These are phyloP conservation scores for Caloboletus firmus DNA, from an alignment of 1,284 basidiomycete genomes.

Conservation along the genomic window DNA sequence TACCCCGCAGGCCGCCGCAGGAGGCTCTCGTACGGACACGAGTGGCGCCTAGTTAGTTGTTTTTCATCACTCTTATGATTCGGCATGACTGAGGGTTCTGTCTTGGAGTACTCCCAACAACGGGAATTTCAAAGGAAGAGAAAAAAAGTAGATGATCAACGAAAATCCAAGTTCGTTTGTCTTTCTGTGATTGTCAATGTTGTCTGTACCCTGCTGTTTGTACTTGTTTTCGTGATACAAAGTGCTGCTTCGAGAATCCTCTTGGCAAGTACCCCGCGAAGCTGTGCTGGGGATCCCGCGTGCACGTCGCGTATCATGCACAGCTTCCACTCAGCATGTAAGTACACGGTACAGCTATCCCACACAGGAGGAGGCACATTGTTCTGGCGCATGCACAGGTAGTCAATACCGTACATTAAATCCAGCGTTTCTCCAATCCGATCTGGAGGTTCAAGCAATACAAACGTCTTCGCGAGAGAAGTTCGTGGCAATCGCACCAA, in stretches of 20 bases:
- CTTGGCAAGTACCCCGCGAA: neutral
- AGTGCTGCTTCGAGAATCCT: neutral
- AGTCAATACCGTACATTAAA: neutral
- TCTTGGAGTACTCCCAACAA: neutral
- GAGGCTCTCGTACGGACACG: neutral
- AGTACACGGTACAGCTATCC: too few species aligned
- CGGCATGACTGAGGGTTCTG: neutral
- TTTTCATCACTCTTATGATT: neutral
- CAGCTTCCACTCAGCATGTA: neutral
- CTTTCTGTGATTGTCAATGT: neutral
- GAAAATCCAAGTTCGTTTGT: neutral
- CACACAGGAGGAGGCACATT: neutral
- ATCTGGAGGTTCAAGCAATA: neutral
- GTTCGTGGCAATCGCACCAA: neutral
- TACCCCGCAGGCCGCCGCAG: too few species aligned
- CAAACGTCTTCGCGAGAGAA: neutral
- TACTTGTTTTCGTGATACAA: neutral
- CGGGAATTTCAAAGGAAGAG: neutral
- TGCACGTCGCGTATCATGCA: neutral
- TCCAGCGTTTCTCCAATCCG: accelerated
- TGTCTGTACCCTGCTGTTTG: neutral
- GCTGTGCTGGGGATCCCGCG: neutral
- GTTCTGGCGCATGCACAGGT: neutral
- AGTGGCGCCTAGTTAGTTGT: neutral
- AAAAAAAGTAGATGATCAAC: neutral